Conservation (phyloP, 805 yeast genomes). For the Ogataea wickerhamii region DNA sequence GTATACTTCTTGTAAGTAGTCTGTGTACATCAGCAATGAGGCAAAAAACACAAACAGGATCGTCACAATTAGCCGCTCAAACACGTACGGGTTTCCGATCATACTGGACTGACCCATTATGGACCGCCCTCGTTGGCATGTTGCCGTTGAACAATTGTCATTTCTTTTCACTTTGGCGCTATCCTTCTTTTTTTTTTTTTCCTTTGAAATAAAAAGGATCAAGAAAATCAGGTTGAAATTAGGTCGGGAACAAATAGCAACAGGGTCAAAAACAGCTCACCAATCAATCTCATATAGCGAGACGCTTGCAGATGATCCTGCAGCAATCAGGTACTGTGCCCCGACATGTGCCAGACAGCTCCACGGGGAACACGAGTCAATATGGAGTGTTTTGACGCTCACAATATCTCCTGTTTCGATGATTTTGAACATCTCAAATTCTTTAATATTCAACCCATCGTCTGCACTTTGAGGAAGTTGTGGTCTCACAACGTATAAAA, state of each 20-base stretch:
- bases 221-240: no score
- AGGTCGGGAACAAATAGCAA: no score
- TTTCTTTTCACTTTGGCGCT: background rate
- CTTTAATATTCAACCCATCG: conserved; percentile 1
- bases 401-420: conserved; percentile 20
- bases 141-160: conserved; percentile 2
- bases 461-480: background rate
- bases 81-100: conserved; percentile 19
- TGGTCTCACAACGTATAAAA: conserved; percentile 15
- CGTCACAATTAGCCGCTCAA: conserved; percentile 18
- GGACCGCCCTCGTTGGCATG: background rate
- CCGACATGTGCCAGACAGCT: conserved; percentile 23
- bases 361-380: conserved; percentile 8
- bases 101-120: conserved; percentile 6
- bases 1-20: conserved; percentile 27
- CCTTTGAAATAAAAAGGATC: no score
- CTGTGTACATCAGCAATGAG: conserved; percentile 23
- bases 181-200: background rate
- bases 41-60: conserved; percentile 23
- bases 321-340: conserved; percentile 10
- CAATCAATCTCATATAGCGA: conserved; percentile 10
- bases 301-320: conserved; percentile 17
- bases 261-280: no score
- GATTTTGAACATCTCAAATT: conserved; percentile 15
- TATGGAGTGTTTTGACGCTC: conserved; percentile 12